Evolutionary conservation across 2,329 filamentous ascomycete species (phyloP), one percentile per base, ranked within the genome.

Genomic region (Diplodia sapinea): DNA sequence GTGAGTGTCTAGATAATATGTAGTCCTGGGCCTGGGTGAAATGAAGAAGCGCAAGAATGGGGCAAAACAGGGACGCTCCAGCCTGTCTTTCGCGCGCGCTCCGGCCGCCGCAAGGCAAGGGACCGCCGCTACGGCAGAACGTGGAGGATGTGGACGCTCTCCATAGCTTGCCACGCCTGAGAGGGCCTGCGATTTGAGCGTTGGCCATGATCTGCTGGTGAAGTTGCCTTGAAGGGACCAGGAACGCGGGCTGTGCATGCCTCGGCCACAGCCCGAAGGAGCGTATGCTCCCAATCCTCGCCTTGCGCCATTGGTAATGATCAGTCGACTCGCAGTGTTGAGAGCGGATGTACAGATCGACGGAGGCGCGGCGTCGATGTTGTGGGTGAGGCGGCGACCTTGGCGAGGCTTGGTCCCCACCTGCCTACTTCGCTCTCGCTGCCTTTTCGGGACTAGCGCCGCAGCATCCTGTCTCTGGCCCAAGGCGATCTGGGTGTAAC

Each of bases 41-140:
- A 63, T 63, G 43, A 38, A 26, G 12, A 17, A 2, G n/a, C 40
- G 29, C 43, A 63, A 52, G 59, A 63, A 63, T 63, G 59, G 36
- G 59, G 29, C 59, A 52, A 63, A 63, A 63, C 59, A 63, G 59
- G 59, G 31, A 49, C 57, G 49, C 49, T 61, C 57, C 49, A 43
- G 47, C 59, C 59, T 33, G n/a, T 47, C 43, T 36, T 63, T 26
- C 36, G 31, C 56, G 56, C 59, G 47, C 43, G 59, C 59, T 29
- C 50, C 57, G n/a, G 40, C n/a, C 38, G 57, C 57, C 57, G 57
- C 59, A 63, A 63, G 47, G 59, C 31, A 63, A 63, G 59, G 59
- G 59, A 51, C 9, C 12, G n/a, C n/a, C 26, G 40, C 26, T 29
- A 49, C n/a, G 3, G 26, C 29, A 63, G 59, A 63, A 40, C 43